Base-by-base conservation (phyloP, 768 basidiomycete species). In the Floccularia luteovirens region DNA sequence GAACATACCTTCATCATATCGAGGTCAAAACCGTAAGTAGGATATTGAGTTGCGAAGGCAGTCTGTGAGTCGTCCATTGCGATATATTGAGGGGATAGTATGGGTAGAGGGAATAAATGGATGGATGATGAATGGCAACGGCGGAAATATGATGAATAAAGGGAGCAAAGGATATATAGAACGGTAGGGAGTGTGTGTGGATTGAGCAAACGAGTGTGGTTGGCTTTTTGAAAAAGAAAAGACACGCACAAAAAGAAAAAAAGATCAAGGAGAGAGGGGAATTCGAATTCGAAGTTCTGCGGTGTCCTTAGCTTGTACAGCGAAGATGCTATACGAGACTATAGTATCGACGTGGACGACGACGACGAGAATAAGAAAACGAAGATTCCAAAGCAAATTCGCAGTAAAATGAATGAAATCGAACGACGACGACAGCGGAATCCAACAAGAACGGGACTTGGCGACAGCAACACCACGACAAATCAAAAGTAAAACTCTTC, bases 1-100 rank as follows among this genome's bases (percentile, higher is more conserved):
- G 6, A 6, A 59, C 67, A 12, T 24, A 82, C 87, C 83, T 90
- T 90, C 85, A 88, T 89, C 86, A 90, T 89, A 63, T 90, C 86
- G 75, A 89, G 68, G 57, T 89, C 86, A 66, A 89, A 83, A 43
- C 62, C 66, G 74, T 84, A 88, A 46, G 72, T 59, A 47, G 74
- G 71, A 59, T 88, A 87, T 53, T 79, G 82, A 40, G 66, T 61
- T 46, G 77, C 75, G 58, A 83, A 85, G 36, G 72, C 72, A 58
- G 82, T 67, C 62, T 85, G 82, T 40, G 74, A 53, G 72, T 87
- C 82, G 69, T 84, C 82, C 85, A 86, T 81, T 49, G 63, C 45
- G 49, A 58, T 39, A 59, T 57, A 48, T 39, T 44, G 48, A 42
- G 43, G 49, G 43, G n/a, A n/a, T n/a, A n/a, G n/a, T n/a, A n/a